Evolutionary conservation across 108 stramenopile genomes (phyloP).

Genomic region (Aureococcus anophagefferens): DNA sequence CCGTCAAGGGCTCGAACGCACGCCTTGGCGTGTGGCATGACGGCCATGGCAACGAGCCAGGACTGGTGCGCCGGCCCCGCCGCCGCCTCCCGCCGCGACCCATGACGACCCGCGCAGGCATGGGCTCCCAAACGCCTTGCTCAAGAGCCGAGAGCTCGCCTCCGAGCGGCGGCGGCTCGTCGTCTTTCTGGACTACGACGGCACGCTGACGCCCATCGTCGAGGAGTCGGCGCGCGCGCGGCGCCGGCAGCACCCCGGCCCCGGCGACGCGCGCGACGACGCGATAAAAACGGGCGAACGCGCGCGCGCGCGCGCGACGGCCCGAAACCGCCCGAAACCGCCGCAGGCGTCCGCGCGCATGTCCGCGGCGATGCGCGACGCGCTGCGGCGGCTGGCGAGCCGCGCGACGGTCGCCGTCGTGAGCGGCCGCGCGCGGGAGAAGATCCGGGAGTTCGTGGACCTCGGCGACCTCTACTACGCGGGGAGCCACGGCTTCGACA

Average conservation of each 20-base stretch:
- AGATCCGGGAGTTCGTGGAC: constrained; percentile 24
- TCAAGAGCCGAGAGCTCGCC: no score
- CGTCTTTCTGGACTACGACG: constrained; percentile 24
- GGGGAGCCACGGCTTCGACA: constrained; percentile 30
- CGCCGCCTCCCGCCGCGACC: no score
- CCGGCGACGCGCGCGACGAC: not conserved
- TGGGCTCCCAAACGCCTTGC: no score
- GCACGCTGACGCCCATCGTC: constrained; percentile 29
- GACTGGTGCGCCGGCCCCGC: no score
- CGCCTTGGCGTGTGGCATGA: no score
- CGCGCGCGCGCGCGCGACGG: no score
- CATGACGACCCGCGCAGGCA: no score
- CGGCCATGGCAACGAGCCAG: no score
- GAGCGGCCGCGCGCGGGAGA: constrained; percentile 19
- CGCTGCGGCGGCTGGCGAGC: constrained; percentile 17
- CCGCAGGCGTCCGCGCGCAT: no score
- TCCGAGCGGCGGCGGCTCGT: constrained; percentile 16
- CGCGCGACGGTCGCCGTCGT: constrained; percentile 24
- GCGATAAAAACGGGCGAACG: no score
- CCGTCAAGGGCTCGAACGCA: no score
- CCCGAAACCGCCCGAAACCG: no score
- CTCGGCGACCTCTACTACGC: constrained; percentile 25
- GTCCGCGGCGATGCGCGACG: constrained; percentile 22
- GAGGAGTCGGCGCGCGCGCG: constrained; percentile 19
- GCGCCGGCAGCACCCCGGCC: constrained; percentile 11